phyloP scores from a whole-genome alignment of 257 asterid genomes.

The Fraxinus americana region DNA sequence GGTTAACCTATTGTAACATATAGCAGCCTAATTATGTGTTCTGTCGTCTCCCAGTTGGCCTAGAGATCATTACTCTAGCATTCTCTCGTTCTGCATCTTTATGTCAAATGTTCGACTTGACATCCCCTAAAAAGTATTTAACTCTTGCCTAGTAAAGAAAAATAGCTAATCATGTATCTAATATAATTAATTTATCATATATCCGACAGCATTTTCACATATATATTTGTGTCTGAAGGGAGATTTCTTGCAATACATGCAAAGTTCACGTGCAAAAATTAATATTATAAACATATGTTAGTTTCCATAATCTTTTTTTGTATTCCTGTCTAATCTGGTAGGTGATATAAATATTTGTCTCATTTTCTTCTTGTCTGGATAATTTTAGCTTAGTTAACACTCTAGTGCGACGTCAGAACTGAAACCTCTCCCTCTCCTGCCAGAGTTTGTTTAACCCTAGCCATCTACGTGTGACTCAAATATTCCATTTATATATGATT shows the following conservation, averaged over 20 bases:
- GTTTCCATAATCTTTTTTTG: slow-evolving; percentile 15
- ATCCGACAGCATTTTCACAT: background rate
- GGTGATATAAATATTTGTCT: slow-evolving; percentile 2
- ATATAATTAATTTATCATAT: background rate
- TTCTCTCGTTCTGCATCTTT: too few species aligned
- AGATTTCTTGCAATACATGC: slow-evolving; percentile 22
- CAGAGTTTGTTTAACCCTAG: slow-evolving; percentile 5
- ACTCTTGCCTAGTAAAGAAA: background rate
- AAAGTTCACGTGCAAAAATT: slow-evolving; percentile 29
- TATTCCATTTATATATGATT: background rate
- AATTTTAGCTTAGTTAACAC: slow-evolving; percentile 23
- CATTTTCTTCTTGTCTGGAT: background rate
- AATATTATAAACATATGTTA: slow-evolving; percentile 16
- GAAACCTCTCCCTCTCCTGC: background rate
- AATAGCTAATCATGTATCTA: background rate
- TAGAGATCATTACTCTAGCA: too few species aligned
- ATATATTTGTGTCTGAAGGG: background rate
- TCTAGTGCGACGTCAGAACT: slow-evolving; percentile 31
- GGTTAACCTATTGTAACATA: too few species aligned
- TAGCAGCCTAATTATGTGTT: background rate
- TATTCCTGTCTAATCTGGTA: background rate
- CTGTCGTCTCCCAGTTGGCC: too few species aligned
- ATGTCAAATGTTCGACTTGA: background rate
- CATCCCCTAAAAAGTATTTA: background rate
- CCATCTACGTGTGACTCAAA: background rate